Percentiles rank a stretch among this genome's conserved stretches.
These are phyloP conservation scores for Rhazya stricta DNA, from an alignment of 257 asterid genomes.

Conservation along the genomic window DNA sequence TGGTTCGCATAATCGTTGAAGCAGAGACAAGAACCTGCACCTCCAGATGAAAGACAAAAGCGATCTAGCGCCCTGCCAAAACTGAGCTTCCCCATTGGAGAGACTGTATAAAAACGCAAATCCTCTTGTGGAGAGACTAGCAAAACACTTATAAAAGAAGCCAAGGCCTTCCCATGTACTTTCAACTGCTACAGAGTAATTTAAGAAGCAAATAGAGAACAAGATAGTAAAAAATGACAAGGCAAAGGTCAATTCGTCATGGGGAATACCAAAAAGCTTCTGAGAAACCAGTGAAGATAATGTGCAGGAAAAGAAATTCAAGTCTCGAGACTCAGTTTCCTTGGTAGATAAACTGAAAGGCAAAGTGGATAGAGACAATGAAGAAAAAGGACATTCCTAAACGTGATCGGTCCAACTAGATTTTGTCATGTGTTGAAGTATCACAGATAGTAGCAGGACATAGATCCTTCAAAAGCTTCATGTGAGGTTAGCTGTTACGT, in stretches of 20 bases:
- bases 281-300: constrained; percentile 13
- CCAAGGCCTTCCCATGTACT: not conserved
- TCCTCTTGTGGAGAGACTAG: not conserved
- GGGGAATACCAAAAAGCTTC: constrained; percentile 15
- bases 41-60: constrained; percentile 24
- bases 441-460: not conserved
- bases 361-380: constrained; percentile 2
- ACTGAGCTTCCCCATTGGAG: constrained; percentile 37
- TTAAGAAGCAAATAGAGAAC: not conserved
- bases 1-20: constrained; percentile 10
- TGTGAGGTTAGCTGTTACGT: constrained; percentile 24
- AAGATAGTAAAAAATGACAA: not conserved
- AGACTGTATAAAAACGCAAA: not conserved
- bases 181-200: not conserved
- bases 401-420: constrained; percentile 16
- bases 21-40: constrained; percentile 38
- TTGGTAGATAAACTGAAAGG: constrained; percentile 21
- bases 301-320: constrained; percentile 12
- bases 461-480: constrained; percentile 21
- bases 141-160: not conserved
- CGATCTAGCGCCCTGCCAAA: constrained; percentile 37
- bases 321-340: constrained; percentile 18
- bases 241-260: constrained; percentile 9
- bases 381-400: constrained; percentile 2
- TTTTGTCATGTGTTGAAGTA: constrained; percentile 17